Conservation (phyloP, 164 flowering plant species). For the Buxus sempervirens region DNA sequence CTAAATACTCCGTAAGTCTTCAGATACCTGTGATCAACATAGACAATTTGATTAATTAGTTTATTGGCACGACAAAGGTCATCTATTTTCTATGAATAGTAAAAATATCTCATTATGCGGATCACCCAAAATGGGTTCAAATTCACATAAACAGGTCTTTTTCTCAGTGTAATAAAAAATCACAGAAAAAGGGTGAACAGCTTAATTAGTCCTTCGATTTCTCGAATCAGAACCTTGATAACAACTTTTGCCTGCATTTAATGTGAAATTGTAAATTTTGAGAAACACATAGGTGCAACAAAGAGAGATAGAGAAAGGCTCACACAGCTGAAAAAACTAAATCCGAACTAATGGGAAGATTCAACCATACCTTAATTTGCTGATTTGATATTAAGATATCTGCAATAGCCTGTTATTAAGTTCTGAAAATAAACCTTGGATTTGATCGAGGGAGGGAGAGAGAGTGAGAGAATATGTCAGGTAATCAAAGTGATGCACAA, state of each 20-base stretch:
- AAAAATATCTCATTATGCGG: not conserved
- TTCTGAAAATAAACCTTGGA: too few relatives aligned
- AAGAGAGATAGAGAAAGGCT: too few relatives aligned
- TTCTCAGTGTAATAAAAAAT: not conserved
- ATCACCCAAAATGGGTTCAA: constrained; percentile 4
- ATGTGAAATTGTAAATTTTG: too few relatives aligned
- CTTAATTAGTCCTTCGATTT: constrained; percentile 57
- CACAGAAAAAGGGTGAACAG: constrained; percentile 25
- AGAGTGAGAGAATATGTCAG: too few relatives aligned
- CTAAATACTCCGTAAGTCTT: constrained; percentile 53
- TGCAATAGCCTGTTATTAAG: constrained; percentile 15
- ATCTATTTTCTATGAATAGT: not conserved
- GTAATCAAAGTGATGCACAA: not conserved
- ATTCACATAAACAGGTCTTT: not conserved
- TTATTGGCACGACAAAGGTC: not conserved
- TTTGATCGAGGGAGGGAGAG: too few relatives aligned
- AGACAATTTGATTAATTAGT: too few relatives aligned
- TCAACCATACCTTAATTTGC: constrained; percentile 71
- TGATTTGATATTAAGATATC: constrained; percentile 56
- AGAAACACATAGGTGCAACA: too few relatives aligned
- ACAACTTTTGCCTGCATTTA: not conserved
- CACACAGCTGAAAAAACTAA: constrained; percentile 12
- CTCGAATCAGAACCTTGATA: constrained; percentile 36
- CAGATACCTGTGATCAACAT: constrained; percentile 37
- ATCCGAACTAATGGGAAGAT: constrained; percentile 35